phyloP scores from a whole-genome alignment of 345 rosid genomes.

The Corymbia maculata region DNA sequence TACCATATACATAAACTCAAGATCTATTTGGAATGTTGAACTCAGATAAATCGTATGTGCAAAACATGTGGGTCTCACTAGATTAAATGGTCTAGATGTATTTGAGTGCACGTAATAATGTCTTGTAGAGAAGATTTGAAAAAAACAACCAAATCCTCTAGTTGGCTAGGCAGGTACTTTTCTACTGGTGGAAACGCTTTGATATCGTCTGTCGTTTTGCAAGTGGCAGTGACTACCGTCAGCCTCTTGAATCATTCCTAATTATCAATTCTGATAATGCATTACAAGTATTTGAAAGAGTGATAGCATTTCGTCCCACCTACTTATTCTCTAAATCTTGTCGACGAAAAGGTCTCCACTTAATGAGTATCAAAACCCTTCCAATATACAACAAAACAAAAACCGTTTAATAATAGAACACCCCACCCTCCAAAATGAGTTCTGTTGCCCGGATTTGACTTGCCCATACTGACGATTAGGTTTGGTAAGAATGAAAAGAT shows the following conservation, averaged over 20 bases:
- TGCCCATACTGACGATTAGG: background rate
- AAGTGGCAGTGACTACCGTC: background rate
- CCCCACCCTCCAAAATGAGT: background rate
- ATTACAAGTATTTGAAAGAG: background rate
- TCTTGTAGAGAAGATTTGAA: too few species aligned
- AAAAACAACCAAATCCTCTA: too few species aligned
- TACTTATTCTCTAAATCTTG: background rate
- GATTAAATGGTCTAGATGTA: background rate
- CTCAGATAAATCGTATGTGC: background rate
- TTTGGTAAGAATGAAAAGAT: background rate
- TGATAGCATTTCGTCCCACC: background rate
- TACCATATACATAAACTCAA: background rate
- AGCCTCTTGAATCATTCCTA: background rate
- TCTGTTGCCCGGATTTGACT: background rate
- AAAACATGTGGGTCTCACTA: background rate
- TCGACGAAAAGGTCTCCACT: background rate
- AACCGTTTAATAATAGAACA: background rate
- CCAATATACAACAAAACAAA: background rate
- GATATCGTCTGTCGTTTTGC: background rate
- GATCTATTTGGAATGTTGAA: background rate
- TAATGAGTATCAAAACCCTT: background rate
- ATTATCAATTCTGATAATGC: background rate
- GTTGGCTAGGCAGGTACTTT: too few species aligned
- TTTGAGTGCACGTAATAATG: background rate
- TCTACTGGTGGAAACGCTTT: background rate